Conservation (phyloP, 2,329 filamentous ascomycete species). For the Graphium sp. region DNA sequence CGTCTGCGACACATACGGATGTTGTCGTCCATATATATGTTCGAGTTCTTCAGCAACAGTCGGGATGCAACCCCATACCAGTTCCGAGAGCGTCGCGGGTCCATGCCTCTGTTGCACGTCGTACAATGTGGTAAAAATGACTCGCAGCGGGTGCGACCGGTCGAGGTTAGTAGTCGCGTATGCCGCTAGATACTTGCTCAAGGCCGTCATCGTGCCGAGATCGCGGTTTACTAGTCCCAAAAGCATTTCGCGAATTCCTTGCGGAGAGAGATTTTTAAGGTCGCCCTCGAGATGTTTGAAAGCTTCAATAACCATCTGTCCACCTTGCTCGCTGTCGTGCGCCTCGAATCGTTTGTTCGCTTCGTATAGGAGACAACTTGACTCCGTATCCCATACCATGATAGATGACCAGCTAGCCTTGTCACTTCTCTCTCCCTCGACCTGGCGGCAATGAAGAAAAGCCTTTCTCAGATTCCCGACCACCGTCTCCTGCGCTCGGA, state of each 20-base stretch:
- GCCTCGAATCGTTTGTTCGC: conserved; percentile 24
- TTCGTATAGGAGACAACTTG: conserved; percentile 24
- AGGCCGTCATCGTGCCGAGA: conserved; percentile 24
- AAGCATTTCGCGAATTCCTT: conserved; percentile 23
- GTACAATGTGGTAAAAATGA: conserved; percentile 23
- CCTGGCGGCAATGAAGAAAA: conserved; percentile 24
- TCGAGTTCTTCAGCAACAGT: conserved; percentile 25
- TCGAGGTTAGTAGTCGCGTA: conserved; percentile 25
- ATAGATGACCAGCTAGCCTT: conserved; percentile 21
- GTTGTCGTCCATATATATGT: conserved; percentile 22
- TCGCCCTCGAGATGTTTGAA: conserved; percentile 25
- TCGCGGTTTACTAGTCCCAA: conserved; percentile 25
- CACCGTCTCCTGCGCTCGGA: conserved; percentile 24
- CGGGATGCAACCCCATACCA: conserved; percentile 22
- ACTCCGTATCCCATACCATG: conserved; percentile 25
- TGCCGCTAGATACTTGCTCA: conserved; percentile 25
- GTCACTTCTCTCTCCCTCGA: conserved; percentile 19
- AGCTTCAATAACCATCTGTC: conserved; percentile 20
- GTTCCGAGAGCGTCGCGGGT: conserved; percentile 21
- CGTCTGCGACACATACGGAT: conserved; percentile 23
- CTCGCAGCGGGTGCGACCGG: conserved; percentile 22
- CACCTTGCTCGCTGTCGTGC: conserved; percentile 20
- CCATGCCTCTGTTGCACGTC: conserved; percentile 27
- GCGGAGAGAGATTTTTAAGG: conserved; percentile 22
- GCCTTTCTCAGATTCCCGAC: conserved; percentile 25